A percentile compares a stretch with the other conserved stretches of the same genome.
Conservation (phyloP, 176 grass and related monocot genomes). For the Triticum aestivum region IWGSC_CS_RefSeq_v2.1 NC_057803.1:685633714-685634213, state of each 20-base stretch:
- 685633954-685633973: background rate
- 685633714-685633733: background rate
- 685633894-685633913: background rate
- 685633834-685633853: background rate
- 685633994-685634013: background rate
- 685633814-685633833: background rate
- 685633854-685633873: background rate
- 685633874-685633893: background rate
- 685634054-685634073: background rate
- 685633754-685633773: background rate
- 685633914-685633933: background rate
- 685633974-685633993: background rate
- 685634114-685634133: background rate
- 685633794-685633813: background rate
- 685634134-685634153: background rate
- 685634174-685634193: slow-evolving; percentile 96
- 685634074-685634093: background rate
- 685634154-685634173: slow-evolving; percentile 42
- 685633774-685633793: background rate
- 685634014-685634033: background rate
- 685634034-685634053: background rate
- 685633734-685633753: background rate
- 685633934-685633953: background rate
- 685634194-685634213: slow-evolving; percentile 66
- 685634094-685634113: background rate